Conservation (phyloP, 805 yeast genomes). For the Clavispora vitiphila region DNA sequence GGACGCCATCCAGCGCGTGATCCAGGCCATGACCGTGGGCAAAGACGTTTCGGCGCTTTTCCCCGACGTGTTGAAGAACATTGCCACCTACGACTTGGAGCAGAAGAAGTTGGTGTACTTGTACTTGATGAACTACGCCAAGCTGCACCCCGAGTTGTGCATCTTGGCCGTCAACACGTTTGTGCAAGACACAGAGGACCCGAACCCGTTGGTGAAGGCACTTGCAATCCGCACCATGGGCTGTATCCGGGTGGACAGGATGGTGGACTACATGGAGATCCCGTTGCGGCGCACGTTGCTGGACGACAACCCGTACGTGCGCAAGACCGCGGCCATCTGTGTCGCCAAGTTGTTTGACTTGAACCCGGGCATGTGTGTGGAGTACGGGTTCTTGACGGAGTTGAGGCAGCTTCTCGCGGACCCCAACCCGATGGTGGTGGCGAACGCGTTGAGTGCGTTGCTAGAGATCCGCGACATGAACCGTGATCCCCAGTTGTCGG, state of each 20-base stretch:
- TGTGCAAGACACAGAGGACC: slow-evolving; percentile 91
- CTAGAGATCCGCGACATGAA: slow-evolving; percentile 75
- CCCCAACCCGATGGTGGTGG: slow-evolving; percentile 94
- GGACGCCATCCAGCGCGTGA: slow-evolving; percentile 94
- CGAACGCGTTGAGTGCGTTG: slow-evolving; percentile 84
- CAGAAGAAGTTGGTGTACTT: slow-evolving; percentile 94
- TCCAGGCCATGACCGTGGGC: slow-evolving; percentile 97
- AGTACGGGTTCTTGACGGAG: slow-evolving; percentile 75
- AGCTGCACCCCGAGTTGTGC: slow-evolving; percentile 91
- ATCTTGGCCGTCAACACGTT: slow-evolving; percentile 96
- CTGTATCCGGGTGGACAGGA: slow-evolving; percentile 90
- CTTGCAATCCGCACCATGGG: slow-evolving; percentile 99
- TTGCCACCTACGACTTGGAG: slow-evolving; percentile 94
- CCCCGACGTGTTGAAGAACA: slow-evolving; percentile 93
- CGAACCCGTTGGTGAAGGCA: slow-evolving; percentile 92
- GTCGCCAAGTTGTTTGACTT: slow-evolving; percentile 92
- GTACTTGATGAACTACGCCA: slow-evolving; percentile 95
- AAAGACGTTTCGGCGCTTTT: slow-evolving; percentile 92
- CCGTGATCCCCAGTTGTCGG: slow-evolving; percentile 37
- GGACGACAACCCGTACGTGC: slow-evolving; percentile 95
- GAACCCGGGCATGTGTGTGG: slow-evolving; percentile 73
- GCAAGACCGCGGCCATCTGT: slow-evolving; percentile 96
- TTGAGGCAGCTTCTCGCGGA: slow-evolving; percentile 70
- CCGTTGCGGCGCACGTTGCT: slow-evolving; percentile 79
- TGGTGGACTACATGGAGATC: slow-evolving; percentile 89